Conservation (phyloP, 257 asterid genomes). For the Solanum okadae region DNA sequence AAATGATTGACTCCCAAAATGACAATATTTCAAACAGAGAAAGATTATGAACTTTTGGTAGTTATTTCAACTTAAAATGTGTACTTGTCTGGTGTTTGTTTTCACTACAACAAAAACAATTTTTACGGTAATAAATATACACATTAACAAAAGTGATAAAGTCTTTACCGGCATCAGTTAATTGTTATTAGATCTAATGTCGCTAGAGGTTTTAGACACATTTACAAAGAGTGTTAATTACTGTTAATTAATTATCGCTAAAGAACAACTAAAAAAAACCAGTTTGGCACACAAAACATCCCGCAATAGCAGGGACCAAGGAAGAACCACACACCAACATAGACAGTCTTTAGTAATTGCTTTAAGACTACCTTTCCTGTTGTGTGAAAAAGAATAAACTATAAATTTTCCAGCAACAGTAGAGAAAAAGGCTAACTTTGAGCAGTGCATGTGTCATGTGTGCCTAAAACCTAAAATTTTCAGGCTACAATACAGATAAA, state of each 20-base stretch:
- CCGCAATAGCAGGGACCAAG: fast-evolving
- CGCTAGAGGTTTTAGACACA: no score
- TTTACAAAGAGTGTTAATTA: no score
- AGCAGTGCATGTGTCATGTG: neutral
- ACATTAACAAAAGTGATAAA: no score
- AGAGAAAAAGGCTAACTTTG: neutral
- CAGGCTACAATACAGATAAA: neutral
- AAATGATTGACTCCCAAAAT: neutral
- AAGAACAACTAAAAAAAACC: fast-evolving
- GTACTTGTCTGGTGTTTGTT: neutral
- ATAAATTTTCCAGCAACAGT: neutral
- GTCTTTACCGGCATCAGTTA: no score
- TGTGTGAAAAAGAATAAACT: neutral
- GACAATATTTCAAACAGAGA: neutral
- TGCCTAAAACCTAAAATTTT: neutral
- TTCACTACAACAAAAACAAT: no score
- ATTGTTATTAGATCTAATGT: no score
- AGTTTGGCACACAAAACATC: neutral
- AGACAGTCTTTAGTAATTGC: fast-evolving
- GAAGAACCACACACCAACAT: no score
- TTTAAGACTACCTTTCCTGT: neutral
- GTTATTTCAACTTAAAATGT: neutral
- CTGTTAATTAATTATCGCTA: fast-evolving
- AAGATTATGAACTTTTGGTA: neutral
- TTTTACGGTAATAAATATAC: no score